Evolutionary conservation across 1,284 basidiomycete genomes (phyloP), one percentile per base, ranked within the genome.

Genomic region (Ustilago loliicola): DNA sequence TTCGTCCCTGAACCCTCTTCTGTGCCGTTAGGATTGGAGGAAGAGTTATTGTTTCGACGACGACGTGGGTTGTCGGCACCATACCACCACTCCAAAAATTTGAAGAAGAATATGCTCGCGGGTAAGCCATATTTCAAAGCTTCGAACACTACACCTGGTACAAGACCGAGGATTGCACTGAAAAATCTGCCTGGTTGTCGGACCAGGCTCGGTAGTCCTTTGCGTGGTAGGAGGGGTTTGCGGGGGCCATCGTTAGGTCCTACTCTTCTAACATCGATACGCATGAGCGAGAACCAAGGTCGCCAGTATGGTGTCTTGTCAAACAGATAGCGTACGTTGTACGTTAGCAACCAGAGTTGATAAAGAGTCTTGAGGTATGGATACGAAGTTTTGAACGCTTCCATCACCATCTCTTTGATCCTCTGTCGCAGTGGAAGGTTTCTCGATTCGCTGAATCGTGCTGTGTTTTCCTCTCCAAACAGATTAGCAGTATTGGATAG

Each of bases 1-100:
- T 57, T 36, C 7, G 25, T 29, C 3, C 8, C 21, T 13, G 34
- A 53, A 34, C 30, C 62, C 62, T 59, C 67, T 32, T 50, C 77
- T 55, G n/a, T n/a, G n/a, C n/a, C 51, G 23, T 10, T 60, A 32
- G 15, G 10, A 40, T 91, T 70, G 89, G 65, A 91, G 89, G 74
- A 27, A 23, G 40, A 40, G 23, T 25, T 51, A 25, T 48, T 66
- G 38, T 57, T 71, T 3, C 80, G 61, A 13, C 86, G 77, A 0
- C 81, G 73, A 9, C 83, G 65, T 0, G 96, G 95, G 2, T 96
- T 98, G 32, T 91, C 91, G 10, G 96, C 94, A 19, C 95, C 96
- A 87, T 98, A 99, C 96, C 97, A 99, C 96, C 97, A 99, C 87
- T 99, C 95, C 34, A 98, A 89, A 87, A 99, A 96, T 87, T 97